Base-by-base conservation (phyloP, 805 yeast species). In the Hanseniaspora hatyaiensis region DNA sequence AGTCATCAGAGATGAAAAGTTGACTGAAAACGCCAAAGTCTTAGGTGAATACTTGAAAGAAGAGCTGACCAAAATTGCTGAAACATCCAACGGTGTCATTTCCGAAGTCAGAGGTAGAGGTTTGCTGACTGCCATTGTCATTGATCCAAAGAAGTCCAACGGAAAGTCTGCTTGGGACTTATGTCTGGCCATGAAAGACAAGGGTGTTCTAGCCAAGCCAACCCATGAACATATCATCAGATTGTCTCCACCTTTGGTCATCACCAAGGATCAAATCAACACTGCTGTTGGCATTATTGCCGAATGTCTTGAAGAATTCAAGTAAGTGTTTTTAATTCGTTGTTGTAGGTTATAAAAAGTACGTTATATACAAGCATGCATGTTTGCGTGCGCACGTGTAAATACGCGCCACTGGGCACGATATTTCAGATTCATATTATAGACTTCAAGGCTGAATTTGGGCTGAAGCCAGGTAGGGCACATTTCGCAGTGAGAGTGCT, bases 151-250 rank as follows among this genome's bases (percentile, higher is more conserved):
- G 37, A 82, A 80, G 67, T 77, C 95, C 52, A 78, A 79, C 59
- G 96, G 95, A 51, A 78, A 88, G 64, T 72, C 92, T 24, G 96
- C 97, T 3, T 89, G 97, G 97, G 96, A 89, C 62, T 71, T 89
- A 55, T 89, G 97, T 68, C 63, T 89, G 57, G 67, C 84, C 57
- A 81, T 89, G 92, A 86, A 83, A 66, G 78, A 83, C 47, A 70
- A 77, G 52, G 97, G 97, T 51, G 82, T 89, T 13, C 71, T 88
- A 59, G 96, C 97, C 53, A 89, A 88, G 68, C 97, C 96, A 54
- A 88, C 97, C 1, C 97, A 89, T 63, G 95, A 87, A 57, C 82
- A 87, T 65, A 88, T 89, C 58, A 88, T 89, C 61, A 81, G 97
- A 71, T 72, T 89, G 63, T 96, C 97, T 9, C 97, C 97, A 50